Conservation (phyloP, 2,329 filamentous ascomycete genomes). For the Trichoderma gracile region DNA sequence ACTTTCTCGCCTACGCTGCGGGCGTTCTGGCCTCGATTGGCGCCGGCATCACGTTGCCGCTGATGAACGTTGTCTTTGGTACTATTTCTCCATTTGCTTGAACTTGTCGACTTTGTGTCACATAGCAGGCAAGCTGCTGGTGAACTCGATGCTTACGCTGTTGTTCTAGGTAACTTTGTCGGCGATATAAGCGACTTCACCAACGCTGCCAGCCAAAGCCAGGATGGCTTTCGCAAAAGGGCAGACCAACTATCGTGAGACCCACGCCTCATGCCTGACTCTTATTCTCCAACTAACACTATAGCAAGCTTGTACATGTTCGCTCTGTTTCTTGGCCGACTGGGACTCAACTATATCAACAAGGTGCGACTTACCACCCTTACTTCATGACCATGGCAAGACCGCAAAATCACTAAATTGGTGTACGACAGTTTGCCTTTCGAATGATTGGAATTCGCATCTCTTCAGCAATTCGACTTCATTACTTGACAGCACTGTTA, state of each 20-base stretch:
- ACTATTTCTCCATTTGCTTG: constrained; percentile 30
- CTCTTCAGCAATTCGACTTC: constrained; percentile 61
- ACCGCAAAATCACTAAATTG: background rate
- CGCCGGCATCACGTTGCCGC: constrained; percentile 55
- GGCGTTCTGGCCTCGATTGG: constrained; percentile 53
- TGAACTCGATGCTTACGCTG: constrained; percentile 8
- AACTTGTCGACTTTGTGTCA: background rate
- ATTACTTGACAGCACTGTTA: constrained; percentile 66
- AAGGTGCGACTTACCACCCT: constrained; percentile 41
- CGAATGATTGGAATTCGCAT: constrained; percentile 63
- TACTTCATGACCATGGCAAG: background rate
- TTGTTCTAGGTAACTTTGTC: constrained; percentile 44
- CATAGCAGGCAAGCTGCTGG: background rate
- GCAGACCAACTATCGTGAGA: constrained; percentile 50
- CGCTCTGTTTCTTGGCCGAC: constrained; percentile 67
- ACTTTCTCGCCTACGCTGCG: constrained; percentile 49
- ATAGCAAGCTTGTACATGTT: constrained; percentile 63
- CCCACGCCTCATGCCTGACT: background rate
- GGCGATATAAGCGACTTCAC: constrained; percentile 48
- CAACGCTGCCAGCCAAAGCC: constrained; percentile 36
- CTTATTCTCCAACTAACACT: background rate
- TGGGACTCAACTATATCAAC: constrained; percentile 62
- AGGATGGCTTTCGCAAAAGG: constrained; percentile 42
- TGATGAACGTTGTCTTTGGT: constrained; percentile 63
- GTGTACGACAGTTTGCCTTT: constrained; percentile 52